Percentiles rank a stretch among this genome's conserved stretches.
Evolutionary conservation across 176 grass and related monocot species (phyloP).

Genomic region (Thalia dealbata): DNA sequence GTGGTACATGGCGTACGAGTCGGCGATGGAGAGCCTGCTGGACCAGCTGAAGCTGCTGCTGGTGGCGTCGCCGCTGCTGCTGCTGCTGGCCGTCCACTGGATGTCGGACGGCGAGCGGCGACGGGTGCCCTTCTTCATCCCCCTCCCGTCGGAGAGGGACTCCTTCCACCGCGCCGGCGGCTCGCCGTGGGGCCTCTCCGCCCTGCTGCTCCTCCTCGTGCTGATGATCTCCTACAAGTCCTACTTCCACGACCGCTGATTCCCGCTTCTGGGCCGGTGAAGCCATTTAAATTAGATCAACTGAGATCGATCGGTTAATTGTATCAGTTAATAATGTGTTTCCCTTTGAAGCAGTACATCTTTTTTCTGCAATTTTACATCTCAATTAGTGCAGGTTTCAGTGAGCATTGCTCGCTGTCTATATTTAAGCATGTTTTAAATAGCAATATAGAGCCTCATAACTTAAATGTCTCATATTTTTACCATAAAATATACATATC

Average conservation of each 20-base stretch:
- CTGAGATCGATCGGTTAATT: no score
- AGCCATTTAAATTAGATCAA: no score
- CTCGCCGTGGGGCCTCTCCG: slow-evolving; percentile 72
- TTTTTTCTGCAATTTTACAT: no score
- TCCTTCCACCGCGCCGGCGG: slow-evolving; percentile 26
- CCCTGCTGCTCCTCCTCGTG: slow-evolving; percentile 52
- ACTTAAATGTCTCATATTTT: no score
- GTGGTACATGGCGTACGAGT: slow-evolving; percentile 7
- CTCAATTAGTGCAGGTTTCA: no score
- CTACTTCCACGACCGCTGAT: slow-evolving; percentile 67
- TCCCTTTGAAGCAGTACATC: no score
- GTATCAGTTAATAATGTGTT: no score
- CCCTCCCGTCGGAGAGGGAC: slow-evolving; percentile 35
- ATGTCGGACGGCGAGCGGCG: slow-evolving; percentile 20
- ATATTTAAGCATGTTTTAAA: no score
- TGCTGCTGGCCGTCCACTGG: slow-evolving; percentile 69
- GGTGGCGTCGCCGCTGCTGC: slow-evolving; percentile 2
- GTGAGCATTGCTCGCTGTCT: no score
- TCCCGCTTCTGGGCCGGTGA: slow-evolving; percentile 47
- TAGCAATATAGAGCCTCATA: no score
- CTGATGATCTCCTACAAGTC: slow-evolving; percentile 90
- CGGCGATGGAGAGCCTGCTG: slow-evolving; percentile 1
- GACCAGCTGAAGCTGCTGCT: slow-evolving; percentile 6
- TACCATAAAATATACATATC: no score
- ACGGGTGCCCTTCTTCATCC: slow-evolving; percentile 23